Percentiles rank a stretch among this genome's conserved stretches.
Conservation (phyloP, 257 asterid genomes). For the Scutellaria baicalensis region DNA sequence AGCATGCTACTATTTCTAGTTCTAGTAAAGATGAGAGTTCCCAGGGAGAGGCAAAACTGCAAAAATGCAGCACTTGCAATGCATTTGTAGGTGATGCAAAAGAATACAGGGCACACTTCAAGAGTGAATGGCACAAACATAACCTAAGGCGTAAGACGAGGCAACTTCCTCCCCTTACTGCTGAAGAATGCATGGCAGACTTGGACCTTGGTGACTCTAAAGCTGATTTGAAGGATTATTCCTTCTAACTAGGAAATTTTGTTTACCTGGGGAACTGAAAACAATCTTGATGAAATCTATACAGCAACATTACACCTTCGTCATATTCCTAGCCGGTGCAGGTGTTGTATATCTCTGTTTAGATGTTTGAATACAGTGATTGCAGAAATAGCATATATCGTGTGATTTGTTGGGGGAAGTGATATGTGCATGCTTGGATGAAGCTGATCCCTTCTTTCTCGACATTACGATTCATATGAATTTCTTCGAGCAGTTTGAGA, state of each 20-base stretch:
- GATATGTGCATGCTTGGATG: not conserved
- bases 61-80: constrained; percentile 75
- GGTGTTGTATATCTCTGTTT: not conserved
- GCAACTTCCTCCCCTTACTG: constrained; percentile 80
- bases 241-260: constrained; percentile 38
- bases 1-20: constrained; percentile 33
- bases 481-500: too few species aligned
- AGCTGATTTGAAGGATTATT: constrained; percentile 80
- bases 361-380: not conserved
- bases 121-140: constrained; percentile 97
- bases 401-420: not conserved
- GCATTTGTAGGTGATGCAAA: constrained; percentile 68
- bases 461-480: not conserved
- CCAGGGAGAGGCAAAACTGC: constrained; percentile 51
- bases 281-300: not conserved
- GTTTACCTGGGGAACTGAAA: not conserved
- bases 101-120: constrained; percentile 82
- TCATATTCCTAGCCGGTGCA: not conserved
- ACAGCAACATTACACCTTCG: not conserved
- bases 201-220: constrained; percentile 52
- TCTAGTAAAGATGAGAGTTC: constrained; percentile 32
- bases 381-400: not conserved
- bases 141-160: constrained; percentile 73
- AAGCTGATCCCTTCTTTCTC: not conserved
- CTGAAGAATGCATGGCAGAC: constrained; percentile 77